Evolutionary conservation across 805 yeast species (phyloP), one percentile per base, ranked within the genome.

Genomic region (Groenewaldozyma salmanticensis): DNA sequence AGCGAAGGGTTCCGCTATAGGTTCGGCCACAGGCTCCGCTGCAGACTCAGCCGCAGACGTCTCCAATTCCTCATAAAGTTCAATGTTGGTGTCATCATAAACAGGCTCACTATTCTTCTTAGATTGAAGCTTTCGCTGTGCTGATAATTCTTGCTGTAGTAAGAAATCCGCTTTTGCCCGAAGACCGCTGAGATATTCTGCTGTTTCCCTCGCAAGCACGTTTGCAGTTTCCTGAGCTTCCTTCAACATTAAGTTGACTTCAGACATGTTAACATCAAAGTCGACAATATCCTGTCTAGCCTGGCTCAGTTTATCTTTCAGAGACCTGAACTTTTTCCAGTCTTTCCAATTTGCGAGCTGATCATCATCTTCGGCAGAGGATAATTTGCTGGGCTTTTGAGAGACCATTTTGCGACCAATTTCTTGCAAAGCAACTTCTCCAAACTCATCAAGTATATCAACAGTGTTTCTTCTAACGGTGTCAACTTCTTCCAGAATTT

Each of bases 381-480:
- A 19, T 9, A 33, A 17, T 22, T 32, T 19, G 9, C 27, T 32
- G 16, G 49, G 37, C n/a, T 39, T 37, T 4, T 58, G 45, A 1
- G 50, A 49, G 2, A 65, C 58, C 46, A 71, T 57, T 33, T 62
- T 55, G 31, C 62, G 60, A 21, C 70, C 61, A 45, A 69, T 66
- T 43, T 68, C 71, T 45, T 53, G 63, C 27, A 70, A 57, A 1
- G 72, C 61, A 6, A 62, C 59, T 21, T 71, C 75, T 17, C 71
- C 68, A 53, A 67, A 71, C 21, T 70, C 66, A 49, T 71, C 75
- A 48, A 71, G 58, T 4, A 70, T 61, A 45, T 71, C 75, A 27
- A 71, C 64, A 5, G 74, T 70, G 27, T 44, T 29, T 21, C 35
- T 40, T 2, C 57, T 47, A 16, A 50, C 38, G 18, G 42, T 42